Percentiles rank a stretch among this genome's conserved stretches.
phyloP scores from a whole-genome alignment of 345 rosid species.

The Lumnitzera littorea region DNA sequence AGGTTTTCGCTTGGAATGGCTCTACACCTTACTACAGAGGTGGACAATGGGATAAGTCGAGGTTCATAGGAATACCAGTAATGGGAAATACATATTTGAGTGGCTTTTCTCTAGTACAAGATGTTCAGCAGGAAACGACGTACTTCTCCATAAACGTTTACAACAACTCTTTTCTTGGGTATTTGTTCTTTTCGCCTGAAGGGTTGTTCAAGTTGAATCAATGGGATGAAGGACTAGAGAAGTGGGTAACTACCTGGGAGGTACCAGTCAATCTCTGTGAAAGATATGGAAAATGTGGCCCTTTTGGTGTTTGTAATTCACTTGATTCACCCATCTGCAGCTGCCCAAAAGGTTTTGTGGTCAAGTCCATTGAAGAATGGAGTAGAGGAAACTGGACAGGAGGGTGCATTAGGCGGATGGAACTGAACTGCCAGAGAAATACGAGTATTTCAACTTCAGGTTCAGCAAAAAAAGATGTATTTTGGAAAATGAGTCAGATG shows the following conservation, averaged over 20 bases:
- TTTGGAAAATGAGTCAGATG: background rate
- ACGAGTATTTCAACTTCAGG: background rate
- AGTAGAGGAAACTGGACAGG: slow-evolving; percentile 8
- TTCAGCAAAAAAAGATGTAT: background rate
- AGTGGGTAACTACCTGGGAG: slow-evolving; percentile 7
- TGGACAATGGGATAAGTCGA: slow-evolving; percentile 12
- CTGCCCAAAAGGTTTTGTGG: slow-evolving; percentile 22
- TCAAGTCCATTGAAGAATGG: slow-evolving; percentile 8
- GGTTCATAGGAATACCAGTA: slow-evolving; percentile 2
- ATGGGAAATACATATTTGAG: slow-evolving; percentile 6
- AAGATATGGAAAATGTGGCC: slow-evolving; percentile 16
- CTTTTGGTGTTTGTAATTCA: slow-evolving; percentile 12
- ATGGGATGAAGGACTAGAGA: slow-evolving; percentile 10
- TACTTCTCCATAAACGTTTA: background rate
- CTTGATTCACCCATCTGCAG: slow-evolving; percentile 2
- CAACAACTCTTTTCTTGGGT: background rate
- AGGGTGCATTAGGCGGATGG: slow-evolving; percentile 13
- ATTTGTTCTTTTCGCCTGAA: slow-evolving; percentile 14
- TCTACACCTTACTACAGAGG: slow-evolving; percentile 6
- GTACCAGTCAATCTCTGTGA: slow-evolving; percentile 12
- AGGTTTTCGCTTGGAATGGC: slow-evolving; percentile 14
- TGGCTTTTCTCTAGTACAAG: slow-evolving; percentile 3
- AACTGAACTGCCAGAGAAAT: slow-evolving; percentile 7
- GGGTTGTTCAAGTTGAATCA: slow-evolving; percentile 1
- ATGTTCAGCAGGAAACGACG: slow-evolving; percentile 5